Conservation (phyloP, 2,329 filamentous ascomycete genomes). For the Cryoendolithus antarcticus region DNA sequence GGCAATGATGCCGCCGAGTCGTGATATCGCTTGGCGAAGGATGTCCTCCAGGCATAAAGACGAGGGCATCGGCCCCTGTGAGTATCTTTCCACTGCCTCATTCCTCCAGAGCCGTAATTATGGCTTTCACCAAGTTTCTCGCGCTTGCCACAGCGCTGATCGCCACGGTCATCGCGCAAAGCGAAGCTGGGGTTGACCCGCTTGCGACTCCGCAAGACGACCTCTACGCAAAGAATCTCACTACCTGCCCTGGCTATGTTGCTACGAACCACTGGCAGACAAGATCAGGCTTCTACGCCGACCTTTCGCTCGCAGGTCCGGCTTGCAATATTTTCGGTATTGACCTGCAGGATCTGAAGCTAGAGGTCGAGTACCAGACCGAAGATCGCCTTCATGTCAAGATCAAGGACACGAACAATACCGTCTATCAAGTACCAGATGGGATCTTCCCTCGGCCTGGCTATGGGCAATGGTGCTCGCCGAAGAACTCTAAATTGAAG, state of each 20-base stretch:
- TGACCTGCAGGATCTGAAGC: constrained; percentile 41
- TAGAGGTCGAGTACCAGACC: constrained; percentile 47
- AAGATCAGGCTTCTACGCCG: constrained; percentile 47
- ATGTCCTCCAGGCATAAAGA: no score
- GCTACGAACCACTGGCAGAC: constrained; percentile 44
- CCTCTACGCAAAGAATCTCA: constrained; percentile 6
- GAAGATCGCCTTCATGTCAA: constrained; percentile 53
- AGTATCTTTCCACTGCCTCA: no score
- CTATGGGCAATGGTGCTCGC: constrained; percentile 25
- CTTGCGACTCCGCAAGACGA: constrained; percentile 5
- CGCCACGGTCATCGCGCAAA: constrained; percentile 2
- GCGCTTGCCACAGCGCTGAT: no score
- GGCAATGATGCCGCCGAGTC: no score
- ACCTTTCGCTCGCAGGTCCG: constrained; percentile 53
- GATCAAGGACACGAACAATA: constrained; percentile 52
- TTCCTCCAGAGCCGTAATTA: no score
- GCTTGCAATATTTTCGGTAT: constrained; percentile 47
- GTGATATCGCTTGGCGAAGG: no score
- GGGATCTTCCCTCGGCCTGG: constrained; percentile 51
- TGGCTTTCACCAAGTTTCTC: no score
- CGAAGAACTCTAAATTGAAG: constrained; percentile 33
- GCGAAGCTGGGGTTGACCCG: constrained; percentile 4
- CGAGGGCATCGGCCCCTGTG: no score
- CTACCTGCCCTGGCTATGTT: constrained; percentile 49
- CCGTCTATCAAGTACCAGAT: constrained; percentile 55